These are phyloP conservation scores for Xylaria sp. DNA, from an alignment of 2,329 filamentous ascomycete species.

Conservation along the genomic window DNA sequence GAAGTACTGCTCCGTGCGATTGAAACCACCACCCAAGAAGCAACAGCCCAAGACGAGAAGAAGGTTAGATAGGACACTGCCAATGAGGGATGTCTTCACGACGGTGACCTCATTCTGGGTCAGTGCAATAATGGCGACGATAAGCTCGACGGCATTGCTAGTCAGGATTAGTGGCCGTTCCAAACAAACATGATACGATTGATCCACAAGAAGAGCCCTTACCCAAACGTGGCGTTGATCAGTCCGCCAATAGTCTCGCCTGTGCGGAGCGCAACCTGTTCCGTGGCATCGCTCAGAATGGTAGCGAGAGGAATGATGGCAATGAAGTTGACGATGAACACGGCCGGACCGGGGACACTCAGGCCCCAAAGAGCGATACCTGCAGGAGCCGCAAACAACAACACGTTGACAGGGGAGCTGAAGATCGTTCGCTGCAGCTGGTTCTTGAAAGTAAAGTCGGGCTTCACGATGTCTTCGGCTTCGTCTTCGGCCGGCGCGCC, in stretches of 20 bases:
- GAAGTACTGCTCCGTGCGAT: slow-evolving; percentile 78
- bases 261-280: slow-evolving; percentile 76
- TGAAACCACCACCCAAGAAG: slow-evolving; percentile 81
- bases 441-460: slow-evolving; percentile 54
- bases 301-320: slow-evolving; percentile 87
- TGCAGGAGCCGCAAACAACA: slow-evolving; percentile 71
- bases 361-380: slow-evolving; percentile 73
- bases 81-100: slow-evolving; percentile 87
- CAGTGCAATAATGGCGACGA: slow-evolving; percentile 81
- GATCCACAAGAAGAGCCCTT: slow-evolving; percentile 30
- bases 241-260: slow-evolving; percentile 85
- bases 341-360: slow-evolving; percentile 35
- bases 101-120: slow-evolving; percentile 70
- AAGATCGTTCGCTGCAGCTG: slow-evolving; percentile 71
- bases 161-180: slow-evolving; percentile 7
- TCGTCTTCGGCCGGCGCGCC: slow-evolving; percentile 9
- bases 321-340: slow-evolving; percentile 89
- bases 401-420: slow-evolving; percentile 79
- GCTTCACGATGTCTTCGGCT: slow-evolving; percentile 44
- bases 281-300: slow-evolving; percentile 81
- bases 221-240: slow-evolving; percentile 85
- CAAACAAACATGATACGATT: neutral
- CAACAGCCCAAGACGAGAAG: slow-evolving; percentile 86
- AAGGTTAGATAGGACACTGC: slow-evolving; percentile 86
- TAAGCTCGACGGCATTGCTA: slow-evolving; percentile 80